A percentile compares a stretch with the other conserved stretches of the same genome.
These are phyloP conservation scores for Trametes sp. DNA, from an alignment of 1,284 basidiomycete species.

Conservation along the genomic window DNA sequence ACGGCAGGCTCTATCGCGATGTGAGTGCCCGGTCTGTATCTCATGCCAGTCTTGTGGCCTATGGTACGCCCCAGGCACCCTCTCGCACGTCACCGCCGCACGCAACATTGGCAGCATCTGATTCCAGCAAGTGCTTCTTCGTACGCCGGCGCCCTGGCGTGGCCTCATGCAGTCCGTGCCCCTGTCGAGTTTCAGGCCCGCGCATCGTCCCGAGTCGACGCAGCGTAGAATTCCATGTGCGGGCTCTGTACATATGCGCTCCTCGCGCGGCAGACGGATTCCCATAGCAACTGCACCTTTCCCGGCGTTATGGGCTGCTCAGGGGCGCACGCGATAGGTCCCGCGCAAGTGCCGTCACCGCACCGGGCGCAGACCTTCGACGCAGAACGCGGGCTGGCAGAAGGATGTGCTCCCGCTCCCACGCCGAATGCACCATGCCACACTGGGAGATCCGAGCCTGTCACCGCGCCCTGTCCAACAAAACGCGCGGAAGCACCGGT, in stretches of 20 bases:
- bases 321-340: slow-evolving; percentile 2
- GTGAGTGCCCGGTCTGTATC: neutral
- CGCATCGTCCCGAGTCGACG: neutral
- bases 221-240: neutral
- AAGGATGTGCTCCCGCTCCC: slow-evolving; percentile 17
- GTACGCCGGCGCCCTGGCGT: neutral
- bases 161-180: neutral
- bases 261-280: slow-evolving; percentile 4
- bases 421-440: slow-evolving; percentile 9
- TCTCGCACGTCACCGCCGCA: slow-evolving; percentile 17
- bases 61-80: slow-evolving; percentile 11
- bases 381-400: slow-evolving; percentile 7
- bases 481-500: neutral
- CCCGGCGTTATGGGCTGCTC: slow-evolving; percentile 1
- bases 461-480: neutral
- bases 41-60: neutral
- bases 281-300: slow-evolving; percentile 15
- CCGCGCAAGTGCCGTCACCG: slow-evolving; percentile 16
- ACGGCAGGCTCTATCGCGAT: slow-evolving; percentile 13
- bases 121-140: neutral
- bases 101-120: slow-evolving; percentile 5
- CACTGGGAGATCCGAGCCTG: neutral
- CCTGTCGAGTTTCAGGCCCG: neutral
- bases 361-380: slow-evolving; percentile 14
- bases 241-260: slow-evolving; percentile 3